A percentile compares a stretch with the other conserved stretches of the same genome.
Conservation (phyloP, 2,329 filamentous ascomycete genomes). For the Clonostachys chloroleuca region DNA sequence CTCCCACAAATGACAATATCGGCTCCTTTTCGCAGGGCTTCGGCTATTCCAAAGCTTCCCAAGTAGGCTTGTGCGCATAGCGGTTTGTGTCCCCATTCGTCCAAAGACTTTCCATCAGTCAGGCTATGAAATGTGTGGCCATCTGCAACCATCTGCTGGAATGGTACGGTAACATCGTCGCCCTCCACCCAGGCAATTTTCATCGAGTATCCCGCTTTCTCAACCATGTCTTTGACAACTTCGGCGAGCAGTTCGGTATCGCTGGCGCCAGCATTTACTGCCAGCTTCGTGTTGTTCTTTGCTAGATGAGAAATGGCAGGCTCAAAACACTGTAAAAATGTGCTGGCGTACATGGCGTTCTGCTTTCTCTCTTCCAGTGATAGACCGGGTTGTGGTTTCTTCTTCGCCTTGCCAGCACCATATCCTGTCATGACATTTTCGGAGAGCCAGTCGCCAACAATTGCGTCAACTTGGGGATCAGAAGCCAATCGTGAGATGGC, state of each 20-base stretch:
- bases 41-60: constrained; percentile 18
- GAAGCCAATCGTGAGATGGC: constrained; percentile 4
- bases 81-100: constrained; percentile 16
- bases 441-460: constrained; percentile 4
- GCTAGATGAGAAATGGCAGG: constrained; percentile 2
- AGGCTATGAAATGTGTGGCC: constrained; percentile 15
- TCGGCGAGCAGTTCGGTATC: constrained; percentile 3
- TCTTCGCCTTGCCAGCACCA: constrained; percentile 6
- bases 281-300: constrained; percentile 8
- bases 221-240: constrained; percentile 10
- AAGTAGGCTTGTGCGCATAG: constrained; percentile 23
- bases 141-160: constrained; percentile 8
- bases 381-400: neutral
- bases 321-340: constrained; percentile 15
- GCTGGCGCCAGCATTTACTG: constrained; percentile 4
- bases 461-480: constrained; percentile 5
- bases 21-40: constrained; percentile 6
- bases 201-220: constrained; percentile 9
- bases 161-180: constrained; percentile 8
- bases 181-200: constrained; percentile 10
- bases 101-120: constrained; percentile 9
- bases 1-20: constrained; percentile 12
- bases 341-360: constrained; percentile 13
- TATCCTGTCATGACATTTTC: constrained; percentile 24
- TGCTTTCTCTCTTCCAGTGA: constrained; percentile 6